Evolutionary conservation across 352 stramenopile genomes (phyloP), one percentile per base, ranked within the genome.

Genomic region (Globisporangium echinulatum): DNA sequence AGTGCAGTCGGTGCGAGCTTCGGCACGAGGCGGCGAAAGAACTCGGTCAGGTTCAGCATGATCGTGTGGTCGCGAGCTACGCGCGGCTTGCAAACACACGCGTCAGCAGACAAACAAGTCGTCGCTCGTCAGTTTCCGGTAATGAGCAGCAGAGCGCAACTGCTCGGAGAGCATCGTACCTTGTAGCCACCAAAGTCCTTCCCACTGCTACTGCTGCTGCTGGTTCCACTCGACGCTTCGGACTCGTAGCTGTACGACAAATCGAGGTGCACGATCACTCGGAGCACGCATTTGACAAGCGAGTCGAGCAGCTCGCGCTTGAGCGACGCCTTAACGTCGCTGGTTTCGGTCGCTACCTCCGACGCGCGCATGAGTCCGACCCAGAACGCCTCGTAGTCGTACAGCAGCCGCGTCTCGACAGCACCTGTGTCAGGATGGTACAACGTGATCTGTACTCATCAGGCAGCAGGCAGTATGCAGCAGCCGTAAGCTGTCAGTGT

Each of bases 351-450:
- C 25, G 39, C 8, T 9, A n/a, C 3, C 5, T 14, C 14, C 15
- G 59, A 42, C 4, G 47, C 42, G 19, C 55, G 54, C 55, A 66
- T 46, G 6, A 65, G 6, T 15, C 53, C 59, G 19, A 65, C n/a
- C 82, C 85, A 94, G 19, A 94, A 76, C 1, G 69, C 67, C 65
- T 91, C 81, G 49, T 86, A 92, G 10, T 90, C 82, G 53, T 83
- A 94, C 7, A 94, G 56, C 38, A 92, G 71, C 25, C 85, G 85
- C 53, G 79, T 86, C 52, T 88, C 85, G 4, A 74, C 19, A 39
- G 79, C 72, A 33, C 85, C 85, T 7, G 85, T 92, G 38, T 92
- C 82, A 1, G 82, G 85, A 51, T 94, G 82, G 62, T 89, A 91
- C 1, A 94, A 59, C 46, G 75, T 63, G 13, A 75, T 44, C 77